Conservation (phyloP, 2,329 filamentous ascomycete genomes). For the Claviceps sorghi region DNA sequence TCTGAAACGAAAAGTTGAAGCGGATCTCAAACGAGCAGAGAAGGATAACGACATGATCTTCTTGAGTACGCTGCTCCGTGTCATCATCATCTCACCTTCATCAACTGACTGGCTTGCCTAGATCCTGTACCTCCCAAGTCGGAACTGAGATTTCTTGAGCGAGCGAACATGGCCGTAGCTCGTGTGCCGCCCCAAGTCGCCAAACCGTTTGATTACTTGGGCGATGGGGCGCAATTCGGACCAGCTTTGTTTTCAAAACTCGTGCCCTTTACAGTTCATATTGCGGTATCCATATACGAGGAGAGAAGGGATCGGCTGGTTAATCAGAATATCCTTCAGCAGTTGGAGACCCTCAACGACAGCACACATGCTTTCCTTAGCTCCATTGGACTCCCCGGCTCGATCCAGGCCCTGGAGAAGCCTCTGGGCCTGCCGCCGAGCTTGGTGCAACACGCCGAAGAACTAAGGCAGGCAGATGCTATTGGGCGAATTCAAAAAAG, state of each 20-base stretch:
- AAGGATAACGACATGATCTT: constrained; percentile 97
- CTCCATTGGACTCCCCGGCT: constrained; percentile 78
- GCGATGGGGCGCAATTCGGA: constrained; percentile 67
- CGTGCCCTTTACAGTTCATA: constrained; percentile 88
- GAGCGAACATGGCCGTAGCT: constrained; percentile 75
- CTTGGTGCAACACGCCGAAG: constrained; percentile 79
- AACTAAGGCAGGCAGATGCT: constrained; percentile 82
- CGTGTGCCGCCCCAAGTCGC: constrained; percentile 70
- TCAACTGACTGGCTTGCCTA: constrained; percentile 20
- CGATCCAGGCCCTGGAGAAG: constrained; percentile 86
- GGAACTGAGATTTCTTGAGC: constrained; percentile 70
- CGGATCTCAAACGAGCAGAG: constrained; percentile 82
- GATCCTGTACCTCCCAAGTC: constrained; percentile 74
- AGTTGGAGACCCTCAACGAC: constrained; percentile 68
- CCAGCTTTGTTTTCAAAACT: constrained; percentile 77
- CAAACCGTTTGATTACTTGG: constrained; percentile 65
- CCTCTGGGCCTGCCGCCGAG: constrained; percentile 78
- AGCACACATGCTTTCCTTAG: constrained; percentile 66
- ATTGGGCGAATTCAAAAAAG: constrained; percentile 62
- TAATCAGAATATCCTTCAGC: constrained; percentile 72
- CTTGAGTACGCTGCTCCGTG: constrained; percentile 38
- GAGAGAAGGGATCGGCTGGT: constrained; percentile 82
- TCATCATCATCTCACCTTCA: background rate
- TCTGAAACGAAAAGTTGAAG: constrained; percentile 66
- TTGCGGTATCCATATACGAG: constrained; percentile 89